Evolutionary conservation across 129 eudicot species (phyloP), one percentile per base, ranked within the genome.

Genomic region (Tanacetum coccineum): DNA sequence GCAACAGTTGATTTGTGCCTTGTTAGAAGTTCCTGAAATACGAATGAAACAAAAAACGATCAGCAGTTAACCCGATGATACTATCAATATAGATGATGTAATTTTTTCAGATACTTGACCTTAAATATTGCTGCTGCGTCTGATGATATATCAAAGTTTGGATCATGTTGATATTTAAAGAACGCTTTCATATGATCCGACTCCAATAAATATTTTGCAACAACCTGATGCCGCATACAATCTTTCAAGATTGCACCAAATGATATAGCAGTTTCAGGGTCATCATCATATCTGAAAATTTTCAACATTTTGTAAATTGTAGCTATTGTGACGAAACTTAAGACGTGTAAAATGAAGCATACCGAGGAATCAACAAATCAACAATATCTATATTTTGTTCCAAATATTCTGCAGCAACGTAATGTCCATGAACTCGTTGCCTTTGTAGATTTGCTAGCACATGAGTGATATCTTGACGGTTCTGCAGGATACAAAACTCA

Each of bases 1-100:
- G 96, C 91, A 15, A 91, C 95, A 2, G 90, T 91, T 58, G 96
- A 88, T 71, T 85, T 91, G 71, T 87, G 96, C 81, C 98, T 85
- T 20, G 98, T 91, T 80, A 91, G 66, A 20, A 91, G 85, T 81
- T 87, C 98, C 95, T 90, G 84, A 19, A 79, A 50, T 36, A 64
- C 58, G 21, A 19, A 22, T 1, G 48, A 59, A 14, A 77, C 59
- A 63, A 26, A 26, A 59, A 70, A 17, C 12, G 14, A 46, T 70
- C 45, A 59, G 57, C 20, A 6, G 25, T 59, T 70, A 3, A 17
- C 25, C 3, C 25, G 13, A 47, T 11, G 19, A 12, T 26, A 3
- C 14, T 12, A 52, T 42, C 18, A 76, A 44, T 15, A 25, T 25
- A 48, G 51, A 36, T 6, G n/a, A 21, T 8, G 58, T 6, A 70